A percentile compares a stretch with the other conserved stretches of the same genome.
Evolutionary conservation across 2,329 filamentous ascomycete species (phyloP).

Genomic region (Daldinia sp.): DNA sequence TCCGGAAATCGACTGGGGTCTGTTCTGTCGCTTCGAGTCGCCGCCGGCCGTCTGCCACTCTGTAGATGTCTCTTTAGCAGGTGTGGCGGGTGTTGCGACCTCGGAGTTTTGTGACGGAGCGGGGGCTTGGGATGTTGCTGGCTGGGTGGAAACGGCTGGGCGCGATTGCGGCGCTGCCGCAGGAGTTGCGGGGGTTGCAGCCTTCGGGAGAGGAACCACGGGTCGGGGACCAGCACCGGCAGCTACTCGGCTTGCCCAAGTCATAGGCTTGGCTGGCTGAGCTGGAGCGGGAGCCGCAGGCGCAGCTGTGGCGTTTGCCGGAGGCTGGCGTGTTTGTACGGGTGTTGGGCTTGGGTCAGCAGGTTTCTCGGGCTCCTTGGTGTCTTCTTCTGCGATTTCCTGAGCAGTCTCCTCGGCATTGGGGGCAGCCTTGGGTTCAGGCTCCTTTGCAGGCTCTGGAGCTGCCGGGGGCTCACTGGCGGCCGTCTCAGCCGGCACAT

Average conservation of each 20-base stretch:
- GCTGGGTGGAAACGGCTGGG: slow-evolving; percentile 54
- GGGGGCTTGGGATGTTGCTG: slow-evolving; percentile 61
- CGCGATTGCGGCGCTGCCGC: slow-evolving; percentile 30
- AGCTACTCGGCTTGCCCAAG: slow-evolving; percentile 78
- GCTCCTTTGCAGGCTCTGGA: slow-evolving; percentile 46
- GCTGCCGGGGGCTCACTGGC: slow-evolving; percentile 52
- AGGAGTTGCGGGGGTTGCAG: slow-evolving; percentile 31
- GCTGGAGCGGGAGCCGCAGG: slow-evolving; percentile 62
- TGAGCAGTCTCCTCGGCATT: slow-evolving; percentile 64
- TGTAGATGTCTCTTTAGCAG: slow-evolving; percentile 66
- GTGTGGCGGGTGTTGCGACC: slow-evolving; percentile 49
- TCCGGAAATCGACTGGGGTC: slow-evolving; percentile 74
- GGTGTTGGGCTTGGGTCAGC: slow-evolving; percentile 71
- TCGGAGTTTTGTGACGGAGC: slow-evolving; percentile 55
- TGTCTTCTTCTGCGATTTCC: slow-evolving; percentile 67
- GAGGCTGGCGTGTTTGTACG: slow-evolving; percentile 61
- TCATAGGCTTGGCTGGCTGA: slow-evolving; percentile 71
- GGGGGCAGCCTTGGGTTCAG: slow-evolving; percentile 51
- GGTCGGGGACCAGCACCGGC: slow-evolving; percentile 67
- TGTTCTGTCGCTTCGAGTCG: slow-evolving; percentile 86
- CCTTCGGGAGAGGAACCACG: slow-evolving; percentile 60
- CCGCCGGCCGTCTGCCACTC: slow-evolving; percentile 92
- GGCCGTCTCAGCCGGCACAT: slow-evolving; percentile 51
- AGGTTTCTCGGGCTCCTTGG: slow-evolving; percentile 73
- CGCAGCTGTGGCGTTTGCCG: slow-evolving; percentile 54